phyloP scores from a whole-genome alignment of 2,329 filamentous ascomycete species.

The Zasmidium angulare region DNA sequence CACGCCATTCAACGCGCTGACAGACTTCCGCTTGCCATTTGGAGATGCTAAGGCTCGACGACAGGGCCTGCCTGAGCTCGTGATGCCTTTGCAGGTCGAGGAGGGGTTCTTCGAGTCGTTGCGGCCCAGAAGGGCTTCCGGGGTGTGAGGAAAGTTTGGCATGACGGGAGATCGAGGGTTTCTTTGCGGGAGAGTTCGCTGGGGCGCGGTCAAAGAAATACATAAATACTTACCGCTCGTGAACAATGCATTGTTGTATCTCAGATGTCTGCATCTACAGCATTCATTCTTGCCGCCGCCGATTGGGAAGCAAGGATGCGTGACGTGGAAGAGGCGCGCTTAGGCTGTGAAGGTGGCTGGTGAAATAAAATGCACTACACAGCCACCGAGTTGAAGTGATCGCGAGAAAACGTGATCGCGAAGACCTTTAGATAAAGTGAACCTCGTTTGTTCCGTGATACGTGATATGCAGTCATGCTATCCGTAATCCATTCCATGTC shows the following conservation, averaged over 20 bases:
- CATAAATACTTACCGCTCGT: conserved; percentile 10
- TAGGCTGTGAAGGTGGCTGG: conserved; percentile 2
- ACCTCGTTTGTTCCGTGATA: not conserved
- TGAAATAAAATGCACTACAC: too few relatives aligned
- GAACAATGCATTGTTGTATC: not conserved
- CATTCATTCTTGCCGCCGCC: conserved; percentile 1
- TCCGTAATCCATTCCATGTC: not conserved
- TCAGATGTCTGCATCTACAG: not conserved
- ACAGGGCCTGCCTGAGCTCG: conserved; percentile 77
- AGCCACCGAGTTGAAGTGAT: not conserved
- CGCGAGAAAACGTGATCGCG: not conserved
- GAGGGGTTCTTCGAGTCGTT: conserved; percentile 81
- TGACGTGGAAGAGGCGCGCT: conserved; percentile 13
- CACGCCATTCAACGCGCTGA: conserved; percentile 31
- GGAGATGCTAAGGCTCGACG: conserved; percentile 62
- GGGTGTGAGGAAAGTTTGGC: conserved; percentile 37
- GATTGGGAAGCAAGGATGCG: conserved; percentile 8
- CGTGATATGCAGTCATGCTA: not conserved
- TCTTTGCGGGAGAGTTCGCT: not conserved
- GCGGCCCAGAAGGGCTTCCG: conserved; percentile 75
- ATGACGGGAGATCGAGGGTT: conserved; percentile 3
- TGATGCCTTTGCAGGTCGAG: conserved; percentile 86
- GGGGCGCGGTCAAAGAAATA: not conserved
- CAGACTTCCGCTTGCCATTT: conserved; percentile 28
- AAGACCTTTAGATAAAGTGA: not conserved